Evolutionary conservation across 371 early-diverging fungal species (phyloP).

Genomic region (Rhizopus delemar): DNA sequence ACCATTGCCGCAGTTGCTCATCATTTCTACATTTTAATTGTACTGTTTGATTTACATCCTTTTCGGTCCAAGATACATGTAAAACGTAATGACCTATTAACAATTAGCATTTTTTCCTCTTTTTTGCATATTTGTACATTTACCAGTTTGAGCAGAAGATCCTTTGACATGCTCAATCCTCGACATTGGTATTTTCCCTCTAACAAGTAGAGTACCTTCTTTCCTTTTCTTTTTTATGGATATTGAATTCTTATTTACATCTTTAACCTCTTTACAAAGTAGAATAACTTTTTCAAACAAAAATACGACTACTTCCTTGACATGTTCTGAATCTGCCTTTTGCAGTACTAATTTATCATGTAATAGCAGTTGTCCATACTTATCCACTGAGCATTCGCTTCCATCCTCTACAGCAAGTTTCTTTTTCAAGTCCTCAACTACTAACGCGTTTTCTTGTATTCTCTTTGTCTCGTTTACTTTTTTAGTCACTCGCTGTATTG

Average conservation of each 20-base stretch:
- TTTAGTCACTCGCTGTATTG: conserved; percentile 85
- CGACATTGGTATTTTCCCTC: conserved; percentile 78
- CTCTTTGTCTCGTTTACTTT: conserved; percentile 90
- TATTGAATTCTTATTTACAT: conserved; percentile 44
- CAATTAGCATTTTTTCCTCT: not conserved
- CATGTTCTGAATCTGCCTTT: conserved; percentile 68
- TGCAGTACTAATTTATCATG: conserved; percentile 82
- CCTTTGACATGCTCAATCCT: conserved; percentile 80
- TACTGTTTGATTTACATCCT: conserved; percentile 77
- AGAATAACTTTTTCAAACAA: conserved; percentile 87
- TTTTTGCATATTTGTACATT: conserved; percentile 1
- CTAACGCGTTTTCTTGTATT: conserved; percentile 76
- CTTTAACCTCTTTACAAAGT: conserved; percentile 62
- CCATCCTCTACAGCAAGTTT: conserved; percentile 52
- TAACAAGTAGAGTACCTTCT: conserved; percentile 60
- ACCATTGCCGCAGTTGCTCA: conserved; percentile 90
- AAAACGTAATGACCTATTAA: conserved; percentile 33
- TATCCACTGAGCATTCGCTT: conserved; percentile 27
- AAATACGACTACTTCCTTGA: conserved; percentile 73
- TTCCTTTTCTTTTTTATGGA: conserved; percentile 41
- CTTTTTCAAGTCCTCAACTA: conserved; percentile 74
- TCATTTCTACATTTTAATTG: conserved; percentile 85
- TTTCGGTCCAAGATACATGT: conserved; percentile 40
- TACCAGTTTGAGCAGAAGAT: conserved; percentile 59
- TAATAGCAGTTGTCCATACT: conserved; percentile 81